Conservation (phyloP, 2,329 filamentous ascomycete genomes). For the Penicillium sp. region DNA sequence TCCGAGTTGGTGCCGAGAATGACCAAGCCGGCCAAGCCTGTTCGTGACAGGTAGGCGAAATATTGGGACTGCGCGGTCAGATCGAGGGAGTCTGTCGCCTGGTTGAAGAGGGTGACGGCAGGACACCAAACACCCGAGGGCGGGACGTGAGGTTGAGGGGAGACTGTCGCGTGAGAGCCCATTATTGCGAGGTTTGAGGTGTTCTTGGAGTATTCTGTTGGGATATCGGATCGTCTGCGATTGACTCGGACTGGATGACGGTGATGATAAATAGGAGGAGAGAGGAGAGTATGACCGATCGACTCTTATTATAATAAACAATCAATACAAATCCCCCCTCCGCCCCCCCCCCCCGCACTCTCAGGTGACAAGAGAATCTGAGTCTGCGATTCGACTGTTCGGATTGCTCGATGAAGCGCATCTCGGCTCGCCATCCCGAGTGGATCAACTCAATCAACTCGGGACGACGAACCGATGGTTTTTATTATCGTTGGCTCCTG, state of each 20-base stretch:
- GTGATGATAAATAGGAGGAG: neutral
- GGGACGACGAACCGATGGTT: neutral
- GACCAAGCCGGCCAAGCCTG: conserved; percentile 60
- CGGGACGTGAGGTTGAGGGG: conserved; percentile 30
- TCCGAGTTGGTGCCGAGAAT: conserved; percentile 63
- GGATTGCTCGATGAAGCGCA: neutral
- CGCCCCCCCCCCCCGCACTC: neutral
- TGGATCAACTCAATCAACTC: neutral
- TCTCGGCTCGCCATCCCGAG: conserved; percentile 5
- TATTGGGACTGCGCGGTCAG: conserved; percentile 57
- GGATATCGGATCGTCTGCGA: neutral
- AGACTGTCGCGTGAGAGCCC: conserved; percentile 20
- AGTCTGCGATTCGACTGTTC: neutral
- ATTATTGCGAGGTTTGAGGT: conserved; percentile 4
- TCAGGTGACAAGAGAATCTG: neutral
- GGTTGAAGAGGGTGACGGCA: conserved; percentile 61
- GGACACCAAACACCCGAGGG: conserved; percentile 56
- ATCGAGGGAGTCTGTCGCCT: conserved; percentile 56
- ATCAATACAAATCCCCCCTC: neutral
- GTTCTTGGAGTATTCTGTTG: neutral
- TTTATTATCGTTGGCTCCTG: neutral
- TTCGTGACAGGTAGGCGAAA: conserved; percentile 57
- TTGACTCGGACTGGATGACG: neutral
- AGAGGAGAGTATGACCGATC: neutral
- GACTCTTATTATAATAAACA: neutral